Evolutionary conservation across 345 rosid genomes (phyloP).

Genomic region (Hibiscus trionum): DNA sequence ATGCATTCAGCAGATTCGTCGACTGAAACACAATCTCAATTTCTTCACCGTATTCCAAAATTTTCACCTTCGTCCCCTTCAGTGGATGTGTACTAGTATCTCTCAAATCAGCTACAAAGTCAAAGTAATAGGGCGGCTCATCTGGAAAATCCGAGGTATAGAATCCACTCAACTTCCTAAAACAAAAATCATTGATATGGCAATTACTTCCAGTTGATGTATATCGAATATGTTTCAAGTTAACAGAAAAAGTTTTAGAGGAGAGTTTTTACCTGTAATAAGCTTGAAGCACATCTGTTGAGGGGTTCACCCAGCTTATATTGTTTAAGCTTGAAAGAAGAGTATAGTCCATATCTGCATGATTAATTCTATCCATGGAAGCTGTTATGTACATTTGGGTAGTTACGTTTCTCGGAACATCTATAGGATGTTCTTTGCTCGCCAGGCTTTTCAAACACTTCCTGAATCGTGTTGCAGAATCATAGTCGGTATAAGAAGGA

Average conservation of each 20-base stretch:
- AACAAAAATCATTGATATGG: slow-evolving; percentile 6
- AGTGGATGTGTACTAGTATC: slow-evolving; percentile 5
- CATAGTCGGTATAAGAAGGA: slow-evolving; percentile 12
- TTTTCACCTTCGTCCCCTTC: slow-evolving; percentile 10
- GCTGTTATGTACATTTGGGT: slow-evolving; percentile 13
- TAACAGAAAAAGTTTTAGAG: background rate
- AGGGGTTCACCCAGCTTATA: slow-evolving; percentile 31
- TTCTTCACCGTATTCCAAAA: slow-evolving; percentile 15
- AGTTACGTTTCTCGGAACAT: slow-evolving; percentile 23
- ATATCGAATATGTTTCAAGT: background rate
- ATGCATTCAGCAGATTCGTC: slow-evolving; percentile 17
- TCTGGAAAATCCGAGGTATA: slow-evolving; percentile 15
- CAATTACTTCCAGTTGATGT: background rate
- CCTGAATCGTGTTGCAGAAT: slow-evolving; percentile 24
- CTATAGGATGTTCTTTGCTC: slow-evolving; percentile 14
- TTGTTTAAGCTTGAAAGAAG: slow-evolving; percentile 46
- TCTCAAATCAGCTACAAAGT: slow-evolving; percentile 9
- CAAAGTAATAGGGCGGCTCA: slow-evolving; percentile 12
- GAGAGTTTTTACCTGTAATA: slow-evolving; percentile 22
- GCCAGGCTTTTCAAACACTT: slow-evolving; percentile 24
- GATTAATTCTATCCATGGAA: slow-evolving; percentile 11
- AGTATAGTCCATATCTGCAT: slow-evolving; percentile 25
- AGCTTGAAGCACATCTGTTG: slow-evolving; percentile 32
- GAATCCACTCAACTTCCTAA: slow-evolving; percentile 8
- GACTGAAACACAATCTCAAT: slow-evolving; percentile 29